Conservation (phyloP, 1,139 yeast species). For the Kodamaea ohmeri region DNA sequence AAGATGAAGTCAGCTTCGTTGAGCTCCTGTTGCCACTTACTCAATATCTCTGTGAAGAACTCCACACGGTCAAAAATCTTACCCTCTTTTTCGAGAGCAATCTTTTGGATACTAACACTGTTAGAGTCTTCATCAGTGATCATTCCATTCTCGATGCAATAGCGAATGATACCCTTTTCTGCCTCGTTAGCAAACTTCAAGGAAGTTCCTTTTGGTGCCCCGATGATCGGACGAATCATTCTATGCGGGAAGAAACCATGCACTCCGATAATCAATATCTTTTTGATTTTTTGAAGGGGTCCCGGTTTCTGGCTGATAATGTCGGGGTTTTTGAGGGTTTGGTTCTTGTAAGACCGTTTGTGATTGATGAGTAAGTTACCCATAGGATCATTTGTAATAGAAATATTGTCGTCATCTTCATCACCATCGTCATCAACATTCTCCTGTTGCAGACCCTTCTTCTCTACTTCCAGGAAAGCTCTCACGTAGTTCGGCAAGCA, state of each 20-base stretch:
- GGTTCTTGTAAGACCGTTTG: slow-evolving; percentile 8
- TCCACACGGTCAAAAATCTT: slow-evolving; percentile 82
- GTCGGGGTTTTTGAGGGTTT: slow-evolving; percentile 18
- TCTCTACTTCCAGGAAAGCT: slow-evolving; percentile 19
- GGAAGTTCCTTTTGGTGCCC: slow-evolving; percentile 93
- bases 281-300: slow-evolving; percentile 37
- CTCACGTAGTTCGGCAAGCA: slow-evolving; percentile 44
- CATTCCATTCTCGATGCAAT: slow-evolving; percentile 60
- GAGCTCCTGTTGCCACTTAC: slow-evolving; percentile 68
- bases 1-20: slow-evolving; percentile 79
- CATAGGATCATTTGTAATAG: slow-evolving; percentile 44
- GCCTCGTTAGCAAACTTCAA: slow-evolving; percentile 84
- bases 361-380: slow-evolving; percentile 45
- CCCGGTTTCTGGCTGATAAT: slow-evolving; percentile 32
- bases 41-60: slow-evolving; percentile 68
- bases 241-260: slow-evolving; percentile 94
- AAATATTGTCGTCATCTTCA: slow-evolving; percentile 34
- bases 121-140: slow-evolving; percentile 36
- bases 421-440: slow-evolving; percentile 21
- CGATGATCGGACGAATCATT: slow-evolving; percentile 80
- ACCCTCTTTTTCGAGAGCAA: slow-evolving; percentile 93
- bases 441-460: slow-evolving; percentile 11
- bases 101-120: slow-evolving; percentile 71
- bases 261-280: slow-evolving; percentile 81
- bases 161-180: slow-evolving; percentile 67